Evolutionary conservation across 2,329 filamentous ascomycete genomes (phyloP).

Genomic region (Nectriaceae sp.): DNA sequence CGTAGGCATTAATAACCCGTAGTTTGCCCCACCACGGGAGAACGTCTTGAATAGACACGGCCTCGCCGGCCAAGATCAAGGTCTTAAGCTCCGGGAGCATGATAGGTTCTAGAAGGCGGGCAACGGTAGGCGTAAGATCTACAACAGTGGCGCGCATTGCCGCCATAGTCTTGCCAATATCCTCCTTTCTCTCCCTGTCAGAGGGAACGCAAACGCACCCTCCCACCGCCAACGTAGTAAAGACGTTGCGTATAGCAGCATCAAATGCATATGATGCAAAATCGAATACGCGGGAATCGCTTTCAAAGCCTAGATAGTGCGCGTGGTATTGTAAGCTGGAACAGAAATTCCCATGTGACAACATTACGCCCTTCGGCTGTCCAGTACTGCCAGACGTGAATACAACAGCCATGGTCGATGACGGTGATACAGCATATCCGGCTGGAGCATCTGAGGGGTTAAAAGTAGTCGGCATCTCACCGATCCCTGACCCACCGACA

Average conservation of each 20-base stretch:
- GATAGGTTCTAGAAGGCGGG: neutral
- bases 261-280: slow-evolving; percentile 19
- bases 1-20: slow-evolving; percentile 20
- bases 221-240: slow-evolving; percentile 12
- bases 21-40: slow-evolving; percentile 31
- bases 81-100: neutral
- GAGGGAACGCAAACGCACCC: slow-evolving; percentile 33
- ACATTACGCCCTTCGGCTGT: neutral
- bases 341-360: neutral
- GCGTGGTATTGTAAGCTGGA: neutral
- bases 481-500: no score
- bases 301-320: neutral
- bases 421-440: neutral
- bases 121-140: neutral
- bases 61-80: neutral
- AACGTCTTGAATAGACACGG: neutral
- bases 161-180: slow-evolving; percentile 21
- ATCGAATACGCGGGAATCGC: neutral
- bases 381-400: neutral
- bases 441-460: no score
- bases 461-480: no score
- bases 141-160: neutral
- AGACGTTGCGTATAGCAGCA: slow-evolving; percentile 10
- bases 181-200: slow-evolving; percentile 37
- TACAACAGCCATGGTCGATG: neutral